Evolutionary conservation across 2,329 filamentous ascomycete species (phyloP), one percentile per base, ranked within the genome.

Genomic region (Trichophyton rubrum): DNA sequence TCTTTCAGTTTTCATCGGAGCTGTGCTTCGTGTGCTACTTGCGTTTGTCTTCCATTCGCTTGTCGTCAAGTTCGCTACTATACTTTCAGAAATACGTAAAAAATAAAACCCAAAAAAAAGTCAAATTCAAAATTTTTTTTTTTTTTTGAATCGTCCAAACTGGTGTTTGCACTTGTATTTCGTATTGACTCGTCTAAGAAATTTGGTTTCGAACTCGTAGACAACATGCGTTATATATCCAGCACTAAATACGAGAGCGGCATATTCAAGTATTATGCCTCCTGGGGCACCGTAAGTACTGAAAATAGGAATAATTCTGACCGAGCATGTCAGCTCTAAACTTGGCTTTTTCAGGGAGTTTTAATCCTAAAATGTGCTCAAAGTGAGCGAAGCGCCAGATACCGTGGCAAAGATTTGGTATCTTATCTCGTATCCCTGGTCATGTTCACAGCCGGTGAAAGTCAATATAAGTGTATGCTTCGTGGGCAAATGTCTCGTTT

Each of bases 1-100:
- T 66, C 62, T 64, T 59, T 58, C 64, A 60, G 41, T 61, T 62
- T 65, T 72, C 68, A 65, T 70, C 60, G 71, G 71, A 73, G 71
- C 72, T 70, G 69, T 63, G 74, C 75, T 77, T 69, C 66, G 71
- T 63, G 33, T 43, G 35, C 58, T n/a, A 53, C 49, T 53, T 53
- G 49, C 49, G 27, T 53, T 5, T 53, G 49, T 27, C 56, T 60
- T 40, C 43, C 43, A 53, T 59, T 47, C 38, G 57, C 56, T 35
- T 59, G 57, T 60, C 43, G 33, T 51, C 60, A 62, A 38, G 47
- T 59, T 60, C 22, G 30, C 20, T 60, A 49, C 9, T 56, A 38
- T 60, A 47, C 9, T 30, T 53, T 27, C 9, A 51, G 27, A 51
- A 51, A 51, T 51, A 51, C 45, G 40, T 17, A 43, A 43, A 47